A percentile compares a stretch with the other conserved stretches of the same genome.
These are phyloP conservation scores for Aspergillus sp. DNA, from an alignment of 2,329 filamentous ascomycete species.

Conservation along the genomic window DNA sequence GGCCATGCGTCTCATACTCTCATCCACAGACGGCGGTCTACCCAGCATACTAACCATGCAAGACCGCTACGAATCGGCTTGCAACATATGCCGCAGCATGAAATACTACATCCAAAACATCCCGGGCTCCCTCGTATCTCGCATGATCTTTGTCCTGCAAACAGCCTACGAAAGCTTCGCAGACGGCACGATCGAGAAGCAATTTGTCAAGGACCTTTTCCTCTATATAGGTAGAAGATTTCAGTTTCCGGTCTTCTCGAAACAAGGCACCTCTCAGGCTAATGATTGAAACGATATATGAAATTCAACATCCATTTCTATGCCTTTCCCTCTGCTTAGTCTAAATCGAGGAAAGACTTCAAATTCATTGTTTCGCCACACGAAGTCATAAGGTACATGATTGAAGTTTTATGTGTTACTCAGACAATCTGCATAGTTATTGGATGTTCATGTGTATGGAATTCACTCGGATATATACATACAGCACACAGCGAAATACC, in stretches of 20 bases:
- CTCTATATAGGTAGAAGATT: conserved; percentile 15
- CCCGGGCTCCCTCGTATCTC: conserved; percentile 21
- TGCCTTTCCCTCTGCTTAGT: too few species aligned
- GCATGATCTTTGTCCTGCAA: conserved; percentile 24
- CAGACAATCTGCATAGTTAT: too few species aligned
- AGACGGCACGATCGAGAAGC: conserved; percentile 20
- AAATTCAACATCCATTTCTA: too few species aligned
- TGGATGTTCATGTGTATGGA: too few species aligned
- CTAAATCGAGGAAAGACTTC: too few species aligned
- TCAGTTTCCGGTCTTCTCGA: conserved; percentile 16
- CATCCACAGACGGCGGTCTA: conserved; percentile 15
- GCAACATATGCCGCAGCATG: conserved; percentile 26
- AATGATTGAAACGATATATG: not conserved
- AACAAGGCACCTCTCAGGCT: conserved; percentile 13
- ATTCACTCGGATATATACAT: too few species aligned
- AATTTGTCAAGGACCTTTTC: conserved; percentile 19
- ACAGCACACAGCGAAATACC: too few species aligned
- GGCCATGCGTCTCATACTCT: conserved; percentile 19
- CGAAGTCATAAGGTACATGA: too few species aligned
- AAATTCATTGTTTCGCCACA: too few species aligned
- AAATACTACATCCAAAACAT: conserved; percentile 20
- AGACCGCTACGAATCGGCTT: conserved; percentile 21
- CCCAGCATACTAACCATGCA: conserved; percentile 13
- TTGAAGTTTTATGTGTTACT: too few species aligned
- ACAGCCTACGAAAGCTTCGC: conserved; percentile 21